Conservation (phyloP, 2,329 filamentous ascomycete species). For the Fusarium brachygibbosum region DNA sequence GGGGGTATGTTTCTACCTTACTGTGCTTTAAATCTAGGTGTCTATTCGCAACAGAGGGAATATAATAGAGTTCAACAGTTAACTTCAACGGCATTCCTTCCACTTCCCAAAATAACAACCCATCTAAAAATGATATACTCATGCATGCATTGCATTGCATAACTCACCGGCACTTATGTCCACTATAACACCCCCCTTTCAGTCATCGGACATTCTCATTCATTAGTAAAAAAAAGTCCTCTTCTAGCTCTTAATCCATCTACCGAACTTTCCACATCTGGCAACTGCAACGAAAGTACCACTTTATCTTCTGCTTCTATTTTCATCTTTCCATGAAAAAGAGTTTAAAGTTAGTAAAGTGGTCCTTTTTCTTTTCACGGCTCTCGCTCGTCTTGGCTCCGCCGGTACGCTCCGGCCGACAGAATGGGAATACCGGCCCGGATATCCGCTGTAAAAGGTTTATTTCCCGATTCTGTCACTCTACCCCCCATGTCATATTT, state of each 20-base stretch:
- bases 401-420: conserved; percentile 35
- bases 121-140: conserved; percentile 16
- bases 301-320: not conserved
- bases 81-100: not conserved
- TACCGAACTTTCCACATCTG: conserved; percentile 27
- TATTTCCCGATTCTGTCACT: conserved; percentile 19
- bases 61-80: not conserved
- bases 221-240: not conserved
- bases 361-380: conserved; percentile 19
- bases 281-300: conserved; percentile 26
- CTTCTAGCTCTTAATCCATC: conserved; percentile 9
- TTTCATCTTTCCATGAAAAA: not conserved
- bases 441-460: conserved; percentile 21
- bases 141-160: conserved; percentile 21
- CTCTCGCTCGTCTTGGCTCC: conserved; percentile 32
- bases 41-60: too few species aligned
- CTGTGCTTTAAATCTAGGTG: not conserved
- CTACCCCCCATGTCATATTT: not conserved
- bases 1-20: not conserved
- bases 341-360: too few species aligned
- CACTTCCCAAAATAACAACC: not conserved
- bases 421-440: conserved; percentile 42
- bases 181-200: conserved; percentile 4
- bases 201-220: conserved; percentile 1
- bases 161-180: conserved; percentile 14